Percentiles rank a stretch among this genome's conserved stretches.
phyloP scores from a whole-genome alignment of 192 early-diverging fungal genomes.

The Coemansia sp. region DNA sequence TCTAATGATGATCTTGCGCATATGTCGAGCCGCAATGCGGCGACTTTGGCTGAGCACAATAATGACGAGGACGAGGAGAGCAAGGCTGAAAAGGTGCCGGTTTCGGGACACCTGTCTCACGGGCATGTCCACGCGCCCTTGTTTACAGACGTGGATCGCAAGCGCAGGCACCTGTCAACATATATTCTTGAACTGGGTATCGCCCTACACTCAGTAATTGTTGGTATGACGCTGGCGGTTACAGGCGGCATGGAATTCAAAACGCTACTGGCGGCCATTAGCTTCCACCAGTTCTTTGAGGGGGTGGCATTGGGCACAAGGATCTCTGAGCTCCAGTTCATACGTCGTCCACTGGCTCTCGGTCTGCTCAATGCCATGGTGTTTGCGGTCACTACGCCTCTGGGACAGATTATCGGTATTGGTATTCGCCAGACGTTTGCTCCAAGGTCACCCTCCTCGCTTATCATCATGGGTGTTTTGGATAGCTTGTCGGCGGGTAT shows the following conservation, averaged over 20 bases:
- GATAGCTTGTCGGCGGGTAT: constrained; percentile 81
- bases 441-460: constrained; percentile 49
- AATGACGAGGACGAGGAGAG: constrained; percentile 3
- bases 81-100: not conserved
- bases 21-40: not conserved
- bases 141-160: constrained; percentile 11
- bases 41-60: not conserved
- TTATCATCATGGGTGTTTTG: constrained; percentile 73
- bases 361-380: constrained; percentile 58
- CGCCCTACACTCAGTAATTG: constrained; percentile 71
- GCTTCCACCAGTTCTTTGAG: constrained; percentile 79
- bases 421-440: constrained; percentile 63
- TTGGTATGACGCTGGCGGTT: constrained; percentile 67
- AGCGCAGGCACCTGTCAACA: constrained; percentile 55
- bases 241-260: constrained; percentile 58
- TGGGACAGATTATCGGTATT: constrained; percentile 80
- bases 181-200: constrained; percentile 79
- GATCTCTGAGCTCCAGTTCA: constrained; percentile 56
- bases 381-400: constrained; percentile 78
- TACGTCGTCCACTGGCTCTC: constrained; percentile 28
- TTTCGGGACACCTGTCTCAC: not conserved
- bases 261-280: constrained; percentile 62
- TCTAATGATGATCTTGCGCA: not conserved
- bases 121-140: constrained; percentile 19
- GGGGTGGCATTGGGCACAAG: constrained; percentile 75